Evolutionary conservation across 768 basidiomycete genomes (phyloP).

Genomic region (Piloderma croceum): DNA sequence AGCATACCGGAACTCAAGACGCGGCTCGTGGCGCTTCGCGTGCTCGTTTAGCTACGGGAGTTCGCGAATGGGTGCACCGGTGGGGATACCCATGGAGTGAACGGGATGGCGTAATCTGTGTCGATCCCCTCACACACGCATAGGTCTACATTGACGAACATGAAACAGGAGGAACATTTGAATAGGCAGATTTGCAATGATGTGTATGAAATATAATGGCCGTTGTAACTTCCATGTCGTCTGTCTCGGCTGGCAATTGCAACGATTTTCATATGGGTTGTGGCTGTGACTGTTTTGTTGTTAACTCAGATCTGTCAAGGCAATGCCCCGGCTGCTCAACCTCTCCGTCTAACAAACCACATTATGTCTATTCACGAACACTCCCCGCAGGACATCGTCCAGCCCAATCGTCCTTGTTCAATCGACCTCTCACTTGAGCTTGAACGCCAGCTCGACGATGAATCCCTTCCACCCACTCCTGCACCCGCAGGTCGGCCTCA

Average conservation of each 20-base stretch:
- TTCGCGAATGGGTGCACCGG: slow-evolving; percentile 86
- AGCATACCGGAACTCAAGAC: slow-evolving; percentile 92
- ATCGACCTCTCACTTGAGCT: slow-evolving; percentile 79
- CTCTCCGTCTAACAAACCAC: too few species aligned
- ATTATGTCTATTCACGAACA: too few species aligned
- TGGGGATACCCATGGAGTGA: slow-evolving; percentile 98
- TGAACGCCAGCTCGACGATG: slow-evolving; percentile 62
- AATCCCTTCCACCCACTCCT: slow-evolving; percentile 49
- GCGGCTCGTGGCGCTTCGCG: slow-evolving; percentile 74
- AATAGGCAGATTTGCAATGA: background rate
- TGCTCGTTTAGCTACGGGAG: slow-evolving; percentile 75
- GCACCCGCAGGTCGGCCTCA: slow-evolving; percentile 33
- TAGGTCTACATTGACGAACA: too few species aligned
- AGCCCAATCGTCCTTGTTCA: slow-evolving; percentile 28
- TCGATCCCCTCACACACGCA: slow-evolving; percentile 77
- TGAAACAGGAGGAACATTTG: background rate
- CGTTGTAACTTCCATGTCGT: slow-evolving; percentile 1
- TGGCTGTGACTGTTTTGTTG: background rate
- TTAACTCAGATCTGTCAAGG: too few species aligned
- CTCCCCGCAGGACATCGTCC: background rate
- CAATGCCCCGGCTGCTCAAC: too few species aligned
- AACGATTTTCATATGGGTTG: too few species aligned
- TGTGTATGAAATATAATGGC: background rate
- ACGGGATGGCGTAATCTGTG: slow-evolving; percentile 82
- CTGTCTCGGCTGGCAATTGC: too few species aligned